These are phyloP conservation scores for Verticillium isaacii DNA, from an alignment of 2,329 filamentous ascomycete genomes.

Conservation along the genomic window DNA sequence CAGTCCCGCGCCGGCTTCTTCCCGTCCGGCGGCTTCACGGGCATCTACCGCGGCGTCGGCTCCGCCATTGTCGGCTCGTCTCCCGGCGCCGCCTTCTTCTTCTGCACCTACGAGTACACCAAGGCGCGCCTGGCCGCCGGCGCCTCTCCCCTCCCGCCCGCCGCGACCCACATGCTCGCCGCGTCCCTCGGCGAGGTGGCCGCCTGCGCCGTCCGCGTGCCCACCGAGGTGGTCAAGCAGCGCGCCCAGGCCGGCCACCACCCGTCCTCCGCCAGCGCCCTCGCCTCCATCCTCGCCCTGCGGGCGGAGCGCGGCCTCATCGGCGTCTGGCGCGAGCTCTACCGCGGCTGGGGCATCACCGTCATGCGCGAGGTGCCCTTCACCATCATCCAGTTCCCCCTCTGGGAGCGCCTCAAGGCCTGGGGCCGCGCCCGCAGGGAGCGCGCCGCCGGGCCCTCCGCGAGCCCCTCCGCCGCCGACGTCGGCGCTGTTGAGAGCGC, in stretches of 20 bases:
- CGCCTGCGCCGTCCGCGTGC: constrained; percentile 86
- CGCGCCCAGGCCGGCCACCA: constrained; percentile 85
- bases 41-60: constrained; percentile 90
- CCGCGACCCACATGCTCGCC: constrained; percentile 67
- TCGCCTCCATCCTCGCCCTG: constrained; percentile 63
- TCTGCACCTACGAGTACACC: constrained; percentile 83
- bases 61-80: constrained; percentile 86
- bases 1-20: constrained; percentile 78
- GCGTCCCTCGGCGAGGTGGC: constrained; percentile 85
- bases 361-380: constrained; percentile 96
- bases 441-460: constrained; percentile 2
- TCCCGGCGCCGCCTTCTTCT: constrained; percentile 93
- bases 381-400: constrained; percentile 92
- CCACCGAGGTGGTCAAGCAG: constrained; percentile 97
- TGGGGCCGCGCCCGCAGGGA: constrained; percentile 46
- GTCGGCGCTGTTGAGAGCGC: constrained; percentile 75
- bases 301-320: constrained; percentile 35
- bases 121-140: constrained; percentile 47
- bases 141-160: constrained; percentile 18
- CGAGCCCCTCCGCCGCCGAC: constrained; percentile 22
- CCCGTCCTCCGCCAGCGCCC: constrained; percentile 61
- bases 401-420: constrained; percentile 90
- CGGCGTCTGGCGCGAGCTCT: constrained; percentile 76
- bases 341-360: constrained; percentile 88
- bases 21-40: constrained; percentile 78